Evolutionary conservation across 1,284 basidiomycete species (phyloP), one percentile per base, ranked within the genome.

Genomic region (Austroboletus novae-zelandiae): DNA sequence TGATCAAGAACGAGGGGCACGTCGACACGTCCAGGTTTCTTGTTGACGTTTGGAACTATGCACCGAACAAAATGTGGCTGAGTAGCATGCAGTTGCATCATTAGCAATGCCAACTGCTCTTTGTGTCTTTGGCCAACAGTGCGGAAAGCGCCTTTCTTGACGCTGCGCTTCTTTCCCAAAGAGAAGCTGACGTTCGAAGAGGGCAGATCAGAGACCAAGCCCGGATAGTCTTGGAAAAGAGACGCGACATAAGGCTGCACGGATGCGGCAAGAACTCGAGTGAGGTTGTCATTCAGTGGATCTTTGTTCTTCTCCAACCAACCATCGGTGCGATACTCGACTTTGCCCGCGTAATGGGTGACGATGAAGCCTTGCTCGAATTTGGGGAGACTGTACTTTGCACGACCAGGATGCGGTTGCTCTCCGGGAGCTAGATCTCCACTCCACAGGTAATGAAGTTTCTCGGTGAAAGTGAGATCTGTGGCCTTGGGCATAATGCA

Each of bases 221-320:
- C 81, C n/a, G 76, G 75, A 62, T 86, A 94, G 59, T 98, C 96
- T 15, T 86, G 75, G 69, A 99, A 99, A 35, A 99, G 80, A 3
- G 77, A 70, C 0, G 90, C 84, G 35, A 99, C 81, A 61, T 92
- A 94, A 32, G 83, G 81, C 59, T 98, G 89, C 2, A 83, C 79
- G 2, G 96, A 97, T 14, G 81, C 78, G 1, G 93, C 86, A 23
- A 99, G 79, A 36, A 99, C 86, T 15, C 93, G 85, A 0, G 93
- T 93, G 37, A 99, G 79, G 65, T 98, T 96, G 67, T 98, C 95
- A 69, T 99, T 98, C 56, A 99, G 76, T 0, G 97, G 97, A 64
- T 99, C 97, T 73, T 98, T 98, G 79, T 99, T 99, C 84, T 99
- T 99, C 75, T 97, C 94, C 55, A 99, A 76, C 97, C 97, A 99